Conservation (phyloP, 371 early-diverging fungal genomes). For the Mucor lusitanicus region DNA sequence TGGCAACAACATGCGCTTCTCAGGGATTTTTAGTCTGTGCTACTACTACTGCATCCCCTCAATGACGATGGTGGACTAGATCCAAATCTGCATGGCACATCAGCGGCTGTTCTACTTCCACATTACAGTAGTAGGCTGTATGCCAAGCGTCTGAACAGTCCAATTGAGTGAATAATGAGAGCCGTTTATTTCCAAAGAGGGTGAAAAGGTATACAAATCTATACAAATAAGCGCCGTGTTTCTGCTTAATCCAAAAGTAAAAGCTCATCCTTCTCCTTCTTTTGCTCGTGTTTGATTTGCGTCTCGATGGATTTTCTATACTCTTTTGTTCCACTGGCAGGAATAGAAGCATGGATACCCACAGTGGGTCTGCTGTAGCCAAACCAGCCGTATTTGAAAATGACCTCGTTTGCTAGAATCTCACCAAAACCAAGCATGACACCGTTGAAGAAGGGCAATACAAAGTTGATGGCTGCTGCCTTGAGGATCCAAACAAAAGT, state of each 20-base stretch:
- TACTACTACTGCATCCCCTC: too few relatives aligned
- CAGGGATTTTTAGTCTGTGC: too few relatives aligned
- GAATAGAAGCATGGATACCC: conserved; percentile 30
- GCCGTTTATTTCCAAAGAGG: background rate
- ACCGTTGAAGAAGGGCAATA: conserved; percentile 78
- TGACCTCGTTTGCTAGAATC: conserved; percentile 78
- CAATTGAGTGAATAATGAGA: too few relatives aligned
- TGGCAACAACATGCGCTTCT: too few relatives aligned
- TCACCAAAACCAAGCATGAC: conserved; percentile 86
- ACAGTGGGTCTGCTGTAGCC: conserved; percentile 39
- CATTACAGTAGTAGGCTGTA: too few relatives aligned
- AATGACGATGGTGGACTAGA: too few relatives aligned
- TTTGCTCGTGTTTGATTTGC: conserved; percentile 29
- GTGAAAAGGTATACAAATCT: background rate
- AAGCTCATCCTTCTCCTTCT: conserved; percentile 17
- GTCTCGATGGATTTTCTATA: conserved; percentile 37
- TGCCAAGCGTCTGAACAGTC: too few relatives aligned
- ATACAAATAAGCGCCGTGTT: background rate
- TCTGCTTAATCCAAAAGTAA: background rate
- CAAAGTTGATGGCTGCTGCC: conserved; percentile 61
- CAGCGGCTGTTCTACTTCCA: too few relatives aligned
- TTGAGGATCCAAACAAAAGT: conserved; percentile 42
- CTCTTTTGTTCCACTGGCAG: conserved; percentile 41
- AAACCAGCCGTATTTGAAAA: conserved; percentile 80
- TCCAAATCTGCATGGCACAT: too few relatives aligned